Conservation (phyloP, 2,329 filamentous ascomycete genomes). For the Fusarium beomiforme region DNA sequence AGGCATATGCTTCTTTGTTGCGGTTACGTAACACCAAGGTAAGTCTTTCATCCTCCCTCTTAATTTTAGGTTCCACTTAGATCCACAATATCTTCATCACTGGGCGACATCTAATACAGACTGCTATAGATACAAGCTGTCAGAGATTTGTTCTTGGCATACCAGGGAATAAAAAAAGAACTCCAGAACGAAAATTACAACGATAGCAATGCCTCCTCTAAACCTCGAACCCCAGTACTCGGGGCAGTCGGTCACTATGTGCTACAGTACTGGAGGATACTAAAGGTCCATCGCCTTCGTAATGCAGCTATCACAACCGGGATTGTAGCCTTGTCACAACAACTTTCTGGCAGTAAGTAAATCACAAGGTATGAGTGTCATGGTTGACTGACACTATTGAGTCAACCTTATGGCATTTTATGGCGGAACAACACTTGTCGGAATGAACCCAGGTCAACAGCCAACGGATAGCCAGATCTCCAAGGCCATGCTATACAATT, state of each 20-base stretch:
- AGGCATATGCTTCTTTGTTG: background rate
- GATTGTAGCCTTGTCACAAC: background rate
- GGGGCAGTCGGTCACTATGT: background rate
- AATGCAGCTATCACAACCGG: background rate
- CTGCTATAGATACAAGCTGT: background rate
- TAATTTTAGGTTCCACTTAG: no score
- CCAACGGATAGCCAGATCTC: background rate
- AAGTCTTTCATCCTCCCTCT: background rate
- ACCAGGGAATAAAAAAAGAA: background rate
- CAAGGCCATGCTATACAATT: background rate
- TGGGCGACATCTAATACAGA: background rate
- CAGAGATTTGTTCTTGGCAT: background rate
- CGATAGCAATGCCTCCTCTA: background rate
- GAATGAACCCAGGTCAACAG: background rate
- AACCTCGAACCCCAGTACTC: background rate
- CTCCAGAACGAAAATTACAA: background rate
- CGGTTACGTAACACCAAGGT: background rate
- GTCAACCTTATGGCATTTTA: background rate
- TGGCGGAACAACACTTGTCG: background rate
- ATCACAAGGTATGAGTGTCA: no score
- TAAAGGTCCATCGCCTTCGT: background rate
- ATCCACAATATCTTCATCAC: no score
- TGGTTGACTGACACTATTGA: background rate
- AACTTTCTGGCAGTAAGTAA: background rate
- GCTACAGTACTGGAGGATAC: background rate